phyloP scores from a whole-genome alignment of 805 yeast genomes.

The Yarrowia yakushimensis region DNA sequence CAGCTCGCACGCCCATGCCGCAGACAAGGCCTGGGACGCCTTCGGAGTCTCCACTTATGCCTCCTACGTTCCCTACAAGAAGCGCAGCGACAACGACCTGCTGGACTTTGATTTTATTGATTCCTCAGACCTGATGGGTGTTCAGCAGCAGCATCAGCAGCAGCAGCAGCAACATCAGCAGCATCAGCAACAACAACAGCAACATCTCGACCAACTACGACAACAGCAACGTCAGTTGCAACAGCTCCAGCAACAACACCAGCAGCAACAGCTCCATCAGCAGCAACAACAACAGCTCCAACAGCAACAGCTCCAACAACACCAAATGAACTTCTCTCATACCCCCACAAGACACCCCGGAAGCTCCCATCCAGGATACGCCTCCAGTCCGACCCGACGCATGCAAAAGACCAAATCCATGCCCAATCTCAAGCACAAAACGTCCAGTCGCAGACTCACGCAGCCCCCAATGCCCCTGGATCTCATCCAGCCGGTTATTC shows the following conservation, averaged over 20 bases:
- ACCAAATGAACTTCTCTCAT: not conserved
- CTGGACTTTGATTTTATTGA: constrained; percentile 15
- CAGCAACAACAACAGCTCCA: not conserved
- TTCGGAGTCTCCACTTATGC: constrained; percentile 7
- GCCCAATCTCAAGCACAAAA: constrained; percentile 16
- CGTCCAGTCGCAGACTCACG: not conserved
- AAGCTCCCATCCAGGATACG: not conserved
- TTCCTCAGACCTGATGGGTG: not conserved
- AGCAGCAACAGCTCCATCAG: not conserved
- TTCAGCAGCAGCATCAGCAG: not conserved
- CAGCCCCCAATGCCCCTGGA: constrained; percentile 7
- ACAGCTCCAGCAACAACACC: not conserved
- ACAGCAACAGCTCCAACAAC: not conserved
- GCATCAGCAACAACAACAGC: not conserved
- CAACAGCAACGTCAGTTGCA: not conserved
- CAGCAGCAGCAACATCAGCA: not conserved
- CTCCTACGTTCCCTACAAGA: constrained; percentile 3
- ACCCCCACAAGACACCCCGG: not conserved
- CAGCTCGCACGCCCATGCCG: not conserved
- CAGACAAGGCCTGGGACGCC: constrained; percentile 20
- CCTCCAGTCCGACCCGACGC: not conserved
- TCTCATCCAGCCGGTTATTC: not conserved
- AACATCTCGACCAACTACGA: not conserved
- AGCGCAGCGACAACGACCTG: constrained; percentile 10
- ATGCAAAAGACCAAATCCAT: constrained; percentile 11